Conservation (phyloP, 441 rosid species). For the Croton setiger region DNA sequence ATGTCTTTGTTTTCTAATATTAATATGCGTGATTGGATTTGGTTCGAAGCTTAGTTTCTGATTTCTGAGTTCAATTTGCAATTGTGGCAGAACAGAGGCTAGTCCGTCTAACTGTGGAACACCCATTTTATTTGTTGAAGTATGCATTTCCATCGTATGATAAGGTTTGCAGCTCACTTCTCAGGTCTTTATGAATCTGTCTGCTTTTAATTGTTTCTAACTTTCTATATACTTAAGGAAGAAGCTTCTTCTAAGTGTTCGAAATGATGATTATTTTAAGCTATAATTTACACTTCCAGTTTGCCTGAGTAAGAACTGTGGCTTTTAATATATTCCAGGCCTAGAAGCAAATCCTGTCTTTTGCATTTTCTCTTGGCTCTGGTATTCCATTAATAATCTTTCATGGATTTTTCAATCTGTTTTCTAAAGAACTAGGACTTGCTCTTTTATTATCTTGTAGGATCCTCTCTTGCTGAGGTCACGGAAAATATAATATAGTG, state of each 20-base stretch:
- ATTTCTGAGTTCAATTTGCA: conserved; percentile 8
- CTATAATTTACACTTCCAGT: neutral
- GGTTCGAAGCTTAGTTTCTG: neutral
- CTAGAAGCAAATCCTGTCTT: neutral
- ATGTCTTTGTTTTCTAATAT: neutral
- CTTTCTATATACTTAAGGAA: neutral
- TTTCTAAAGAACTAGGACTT: too few relatives aligned
- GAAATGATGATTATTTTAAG: neutral
- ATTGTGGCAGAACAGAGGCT: conserved; percentile 69
- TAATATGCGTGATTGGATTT: neutral
- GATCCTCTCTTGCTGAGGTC: too few relatives aligned
- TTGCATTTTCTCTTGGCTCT: neutral
- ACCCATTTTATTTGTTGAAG: conserved; percentile 38
- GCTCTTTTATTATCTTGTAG: too few relatives aligned
- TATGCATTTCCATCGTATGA: conserved; percentile 62
- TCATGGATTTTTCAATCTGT: neutral
- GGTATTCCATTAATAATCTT: neutral
- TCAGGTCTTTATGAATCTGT: neutral
- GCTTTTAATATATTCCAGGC: neutral
- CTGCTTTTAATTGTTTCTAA: neutral
- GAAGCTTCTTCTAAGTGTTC: neutral
- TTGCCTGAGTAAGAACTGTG: neutral
- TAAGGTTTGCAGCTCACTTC: conserved; percentile 42
- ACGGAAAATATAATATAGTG: too few relatives aligned
- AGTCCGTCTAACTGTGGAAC: conserved; percentile 63